Percentiles rank a stretch among this genome's conserved stretches.
These are phyloP conservation scores for Tolypocladium cylindrosporum DNA, from an alignment of 2,329 filamentous ascomycete genomes.

Conservation along the genomic window DNA sequence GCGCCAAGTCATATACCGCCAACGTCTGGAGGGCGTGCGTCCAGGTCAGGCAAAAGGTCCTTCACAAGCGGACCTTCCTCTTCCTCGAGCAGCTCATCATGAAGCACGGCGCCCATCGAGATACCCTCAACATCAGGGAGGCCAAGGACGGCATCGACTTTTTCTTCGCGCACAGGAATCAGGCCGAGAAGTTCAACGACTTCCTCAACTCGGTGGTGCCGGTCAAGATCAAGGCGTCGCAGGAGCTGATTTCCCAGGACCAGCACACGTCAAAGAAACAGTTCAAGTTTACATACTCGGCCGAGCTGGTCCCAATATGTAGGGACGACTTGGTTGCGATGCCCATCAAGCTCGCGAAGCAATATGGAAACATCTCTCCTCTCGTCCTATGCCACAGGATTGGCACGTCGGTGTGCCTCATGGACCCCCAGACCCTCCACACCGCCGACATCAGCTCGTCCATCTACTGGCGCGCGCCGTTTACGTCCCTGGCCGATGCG, in stretches of 20 bases:
- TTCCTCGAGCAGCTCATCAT: constrained; percentile 87
- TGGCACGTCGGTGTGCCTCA: constrained; percentile 78
- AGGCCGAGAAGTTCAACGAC: constrained; percentile 86
- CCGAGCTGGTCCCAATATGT: constrained; percentile 86
- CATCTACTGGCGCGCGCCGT: constrained; percentile 87
- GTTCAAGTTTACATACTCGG: constrained; percentile 90
- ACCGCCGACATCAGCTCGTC: constrained; percentile 74
- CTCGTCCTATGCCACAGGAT: constrained; percentile 79
- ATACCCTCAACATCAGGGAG: constrained; percentile 98
- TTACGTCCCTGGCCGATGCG: constrained; percentile 73
- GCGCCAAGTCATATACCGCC: constrained; percentile 89
- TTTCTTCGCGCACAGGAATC: constrained; percentile 81
- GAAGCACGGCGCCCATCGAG: constrained; percentile 82
- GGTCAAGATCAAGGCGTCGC: constrained; percentile 61
- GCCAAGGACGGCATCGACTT: constrained; percentile 94
- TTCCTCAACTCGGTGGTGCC: constrained; percentile 78
- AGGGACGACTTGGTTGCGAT: constrained; percentile 95
- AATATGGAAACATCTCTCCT: constrained; percentile 79
- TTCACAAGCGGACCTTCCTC: constrained; percentile 72
- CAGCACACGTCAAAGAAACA: constrained; percentile 82
- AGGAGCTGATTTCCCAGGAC: constrained; percentile 90
- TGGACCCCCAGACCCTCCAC: constrained; percentile 87
- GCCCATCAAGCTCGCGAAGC: constrained; percentile 79
- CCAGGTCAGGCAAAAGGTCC: constrained; percentile 93
- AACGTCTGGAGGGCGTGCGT: constrained; percentile 92